Evolutionary conservation across 139 green algal species (phyloP), one percentile per base, ranked within the genome.

Genomic region (Chlamydomonas sp.): DNA sequence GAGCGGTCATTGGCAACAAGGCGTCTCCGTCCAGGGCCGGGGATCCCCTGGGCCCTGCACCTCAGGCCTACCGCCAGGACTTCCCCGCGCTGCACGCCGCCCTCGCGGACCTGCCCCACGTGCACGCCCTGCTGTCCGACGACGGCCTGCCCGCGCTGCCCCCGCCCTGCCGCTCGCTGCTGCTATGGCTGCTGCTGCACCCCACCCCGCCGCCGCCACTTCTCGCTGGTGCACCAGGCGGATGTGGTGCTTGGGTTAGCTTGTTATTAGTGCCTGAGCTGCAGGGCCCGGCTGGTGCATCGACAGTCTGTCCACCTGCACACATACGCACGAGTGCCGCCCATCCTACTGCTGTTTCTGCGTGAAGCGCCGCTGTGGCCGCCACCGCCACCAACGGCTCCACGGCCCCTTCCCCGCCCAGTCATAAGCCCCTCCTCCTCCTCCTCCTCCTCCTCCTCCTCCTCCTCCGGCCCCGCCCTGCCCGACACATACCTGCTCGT

Each of bases 401-500:
- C 4, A 60, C 60, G 59, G 20, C 72, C 72, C 72, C 72, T 57
- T 57, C 15, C 72, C 72, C 17, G 9, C 60, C 12, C 31, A 49
- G 31, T 49, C 31, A 49, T 49, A 49, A 49, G 31, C 31, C 31
- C 31, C 31, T 49, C 31, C 31, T 49, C 31, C 31, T 49, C 31
- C 31, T 49, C 31, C 31, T 49, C 31, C 31, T 49, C n/a, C n/a
- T 5, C 69, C 17, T 6, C 69, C 10, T 8, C n/a, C 3, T 5
- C 72, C 7, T 17, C 72, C 8, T 2, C 68, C 17, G 68, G 68
- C 68, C 71, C 71, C 20, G 74, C 31, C 17, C 78, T 93, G 57
- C 90, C 90, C 1, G 77, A 90, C 12, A 86, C 80, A 5, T 93
- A 93, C 86, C 66, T 91, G 18, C 49, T 93, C 31, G 87, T 93